phyloP scores from a whole-genome alignment of 768 basidiomycete genomes.

The Panellus pusillus region DNA sequence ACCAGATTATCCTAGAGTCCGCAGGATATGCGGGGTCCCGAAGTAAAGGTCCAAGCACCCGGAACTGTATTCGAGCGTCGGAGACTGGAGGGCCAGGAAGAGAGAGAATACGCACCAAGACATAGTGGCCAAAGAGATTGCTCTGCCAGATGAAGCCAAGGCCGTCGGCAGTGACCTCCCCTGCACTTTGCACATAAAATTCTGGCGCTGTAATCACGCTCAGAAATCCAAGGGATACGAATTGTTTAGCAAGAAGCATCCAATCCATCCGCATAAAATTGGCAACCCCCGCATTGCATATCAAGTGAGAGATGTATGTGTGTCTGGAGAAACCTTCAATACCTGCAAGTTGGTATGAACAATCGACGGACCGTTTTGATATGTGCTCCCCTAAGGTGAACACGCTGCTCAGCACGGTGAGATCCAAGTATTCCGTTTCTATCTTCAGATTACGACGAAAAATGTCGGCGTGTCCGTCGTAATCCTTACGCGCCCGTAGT shows the following conservation, averaged over 20 bases:
- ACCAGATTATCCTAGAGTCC: conserved; percentile 73
- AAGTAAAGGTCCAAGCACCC: conserved; percentile 57
- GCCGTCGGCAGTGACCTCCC: conserved; percentile 64
- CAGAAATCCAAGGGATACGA: conserved; percentile 42
- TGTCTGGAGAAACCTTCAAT: conserved; percentile 46
- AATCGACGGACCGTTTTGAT: conserved; percentile 36
- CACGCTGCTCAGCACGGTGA: conserved; percentile 59
- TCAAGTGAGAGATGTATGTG: conserved; percentile 76
- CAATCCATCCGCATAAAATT: conserved; percentile 58
- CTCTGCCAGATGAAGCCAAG: conserved; percentile 84
- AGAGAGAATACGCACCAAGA: conserved; percentile 51
- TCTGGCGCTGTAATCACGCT: conserved; percentile 51
- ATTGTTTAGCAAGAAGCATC: conserved; percentile 43
- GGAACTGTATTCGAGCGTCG: conserved; percentile 49
- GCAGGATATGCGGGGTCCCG: conserved; percentile 40
- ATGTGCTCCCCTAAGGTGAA: conserved; percentile 62
- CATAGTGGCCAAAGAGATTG: conserved; percentile 81
- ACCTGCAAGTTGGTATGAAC: neutral
- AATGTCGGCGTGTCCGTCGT: conserved; percentile 52
- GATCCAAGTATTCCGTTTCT: conserved; percentile 62
- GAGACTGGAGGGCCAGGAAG: neutral
- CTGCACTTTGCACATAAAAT: conserved; percentile 58
- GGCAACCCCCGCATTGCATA: conserved; percentile 78
- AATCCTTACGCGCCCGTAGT: conserved; percentile 34
- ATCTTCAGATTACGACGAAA: conserved; percentile 64